Evolutionary conservation across 108 stramenopile genomes (phyloP).

Genomic region (Bacterosira constricta): DNA sequence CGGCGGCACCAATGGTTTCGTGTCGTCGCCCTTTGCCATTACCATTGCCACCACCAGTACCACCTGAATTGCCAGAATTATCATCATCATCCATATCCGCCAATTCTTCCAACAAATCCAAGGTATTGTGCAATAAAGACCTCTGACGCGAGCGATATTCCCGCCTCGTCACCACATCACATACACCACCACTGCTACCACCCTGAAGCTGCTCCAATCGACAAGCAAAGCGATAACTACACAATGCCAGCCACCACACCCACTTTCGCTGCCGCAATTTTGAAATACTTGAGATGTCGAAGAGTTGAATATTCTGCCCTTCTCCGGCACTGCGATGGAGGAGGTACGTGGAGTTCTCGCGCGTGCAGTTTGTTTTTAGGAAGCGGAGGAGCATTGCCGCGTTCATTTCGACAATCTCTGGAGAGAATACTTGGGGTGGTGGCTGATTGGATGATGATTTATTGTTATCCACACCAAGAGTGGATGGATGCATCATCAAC

Average conservation of each 20-base stretch:
- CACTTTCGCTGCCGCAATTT: constrained; percentile 77
- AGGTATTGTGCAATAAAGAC: constrained; percentile 69
- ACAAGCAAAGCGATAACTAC: constrained; percentile 82
- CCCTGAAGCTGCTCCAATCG: constrained; percentile 65
- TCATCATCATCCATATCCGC: constrained; percentile 72
- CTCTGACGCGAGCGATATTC: constrained; percentile 81
- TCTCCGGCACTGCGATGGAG: constrained; percentile 64
- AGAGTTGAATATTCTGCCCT: constrained; percentile 80
- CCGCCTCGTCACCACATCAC: constrained; percentile 39
- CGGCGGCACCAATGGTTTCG: constrained; percentile 77
- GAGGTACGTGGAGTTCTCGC: constrained; percentile 81
- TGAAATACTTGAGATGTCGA: constrained; percentile 81
- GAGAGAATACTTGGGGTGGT: constrained; percentile 62
- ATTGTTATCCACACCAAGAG: constrained; percentile 45
- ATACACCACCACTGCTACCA: constrained; percentile 52
- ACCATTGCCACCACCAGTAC: too few relatives aligned
- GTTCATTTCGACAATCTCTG: constrained; percentile 88
- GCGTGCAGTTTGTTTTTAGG: constrained; percentile 80
- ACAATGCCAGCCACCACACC: constrained; percentile 88
- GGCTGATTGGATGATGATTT: constrained; percentile 7
- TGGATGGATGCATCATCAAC: constrained; percentile 72
- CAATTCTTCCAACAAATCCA: constrained; percentile 77
- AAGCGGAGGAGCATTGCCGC: constrained; percentile 78
- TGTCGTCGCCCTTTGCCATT: constrained; percentile 51
- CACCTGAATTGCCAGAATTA: too few relatives aligned